Conservation (phyloP, 306 rosid species). For the Malus asiatica region DNA sequence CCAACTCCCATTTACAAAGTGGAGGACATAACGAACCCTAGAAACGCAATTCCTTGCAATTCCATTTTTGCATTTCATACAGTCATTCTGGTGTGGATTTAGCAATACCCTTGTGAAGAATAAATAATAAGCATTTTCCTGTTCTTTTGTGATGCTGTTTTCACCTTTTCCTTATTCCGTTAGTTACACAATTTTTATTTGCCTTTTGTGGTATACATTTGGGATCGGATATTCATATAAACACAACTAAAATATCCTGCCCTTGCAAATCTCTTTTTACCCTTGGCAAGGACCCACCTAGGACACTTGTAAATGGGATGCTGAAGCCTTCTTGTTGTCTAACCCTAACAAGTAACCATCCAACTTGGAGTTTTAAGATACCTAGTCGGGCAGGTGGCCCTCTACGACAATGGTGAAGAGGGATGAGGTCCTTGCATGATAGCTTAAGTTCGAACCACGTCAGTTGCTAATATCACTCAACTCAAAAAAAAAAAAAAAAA, state of each 20-base stretch:
- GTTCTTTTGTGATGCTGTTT: neutral
- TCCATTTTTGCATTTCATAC: neutral
- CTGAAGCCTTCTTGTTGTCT: constrained; percentile 4
- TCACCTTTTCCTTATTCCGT: neutral
- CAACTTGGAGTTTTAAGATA: neutral
- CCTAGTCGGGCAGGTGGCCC: neutral
- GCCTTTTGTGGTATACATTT: neutral
- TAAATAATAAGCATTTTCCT: neutral
- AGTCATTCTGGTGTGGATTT: neutral
- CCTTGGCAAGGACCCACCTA: neutral
- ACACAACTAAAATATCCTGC: neutral
- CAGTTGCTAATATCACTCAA: too few relatives aligned
- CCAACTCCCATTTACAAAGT: neutral
- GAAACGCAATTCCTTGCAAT: neutral
- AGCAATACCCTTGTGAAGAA: neutral
- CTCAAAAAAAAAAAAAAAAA: too few relatives aligned
- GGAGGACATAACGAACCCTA: neutral
- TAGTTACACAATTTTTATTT: neutral
- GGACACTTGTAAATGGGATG: constrained; percentile 9
- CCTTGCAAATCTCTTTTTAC: neutral
- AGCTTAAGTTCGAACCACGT: too few relatives aligned
- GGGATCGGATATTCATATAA: neutral
- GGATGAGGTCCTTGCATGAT: too few relatives aligned
- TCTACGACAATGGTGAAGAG: too few relatives aligned
- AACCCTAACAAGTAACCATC: neutral